Conservation (phyloP, 306 rosid genomes). For the Fragaria vesca region DNA sequence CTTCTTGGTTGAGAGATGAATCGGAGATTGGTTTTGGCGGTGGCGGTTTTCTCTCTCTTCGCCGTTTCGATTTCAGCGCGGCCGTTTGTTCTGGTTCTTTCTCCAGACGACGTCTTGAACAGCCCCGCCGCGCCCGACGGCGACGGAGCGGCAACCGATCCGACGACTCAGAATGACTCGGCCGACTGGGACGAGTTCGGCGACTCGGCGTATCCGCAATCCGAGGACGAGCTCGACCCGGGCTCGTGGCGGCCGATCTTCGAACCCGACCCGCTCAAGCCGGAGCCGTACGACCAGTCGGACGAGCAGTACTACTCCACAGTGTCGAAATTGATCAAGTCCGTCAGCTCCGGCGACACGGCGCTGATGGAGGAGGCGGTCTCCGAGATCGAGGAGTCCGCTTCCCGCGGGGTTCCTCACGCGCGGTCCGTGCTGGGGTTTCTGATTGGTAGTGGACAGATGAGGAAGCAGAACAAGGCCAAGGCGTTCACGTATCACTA, state of each 20-base stretch:
- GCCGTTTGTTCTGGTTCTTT: slow-evolving; percentile 64
- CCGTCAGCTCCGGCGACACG: slow-evolving; percentile 56
- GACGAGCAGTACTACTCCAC: slow-evolving; percentile 54
- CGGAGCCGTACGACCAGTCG: slow-evolving; percentile 23
- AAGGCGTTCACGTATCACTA: slow-evolving; percentile 71
- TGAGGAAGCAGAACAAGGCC: slow-evolving; percentile 63
- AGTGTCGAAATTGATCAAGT: slow-evolving; percentile 45
- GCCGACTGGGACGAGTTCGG: slow-evolving; percentile 94
- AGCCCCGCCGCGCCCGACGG: slow-evolving; percentile 30
- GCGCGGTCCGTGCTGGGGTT: slow-evolving; percentile 83
- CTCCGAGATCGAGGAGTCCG: slow-evolving; percentile 57
- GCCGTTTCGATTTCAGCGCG: slow-evolving; percentile 50
- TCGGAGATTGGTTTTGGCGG: slow-evolving; percentile 30
- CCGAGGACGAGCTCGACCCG: slow-evolving; percentile 84
- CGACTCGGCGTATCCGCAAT: slow-evolving; percentile 55
- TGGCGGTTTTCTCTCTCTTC: slow-evolving; percentile 44
- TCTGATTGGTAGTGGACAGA: slow-evolving; percentile 64
- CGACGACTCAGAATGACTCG: slow-evolving; percentile 45
- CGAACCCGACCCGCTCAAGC: slow-evolving; percentile 51
- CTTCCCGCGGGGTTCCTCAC: slow-evolving; percentile 48
- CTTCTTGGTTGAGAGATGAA: slow-evolving; percentile 27
- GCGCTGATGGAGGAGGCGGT: slow-evolving; percentile 53
- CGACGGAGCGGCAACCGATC: slow-evolving; percentile 48
- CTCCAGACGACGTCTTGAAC: slow-evolving; percentile 77
- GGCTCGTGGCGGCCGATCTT: slow-evolving; percentile 93